A percentile compares a stretch with the other conserved stretches of the same genome.
Conservation (phyloP, 371 early-diverging fungal genomes). For the Mucor saturninus region DNA sequence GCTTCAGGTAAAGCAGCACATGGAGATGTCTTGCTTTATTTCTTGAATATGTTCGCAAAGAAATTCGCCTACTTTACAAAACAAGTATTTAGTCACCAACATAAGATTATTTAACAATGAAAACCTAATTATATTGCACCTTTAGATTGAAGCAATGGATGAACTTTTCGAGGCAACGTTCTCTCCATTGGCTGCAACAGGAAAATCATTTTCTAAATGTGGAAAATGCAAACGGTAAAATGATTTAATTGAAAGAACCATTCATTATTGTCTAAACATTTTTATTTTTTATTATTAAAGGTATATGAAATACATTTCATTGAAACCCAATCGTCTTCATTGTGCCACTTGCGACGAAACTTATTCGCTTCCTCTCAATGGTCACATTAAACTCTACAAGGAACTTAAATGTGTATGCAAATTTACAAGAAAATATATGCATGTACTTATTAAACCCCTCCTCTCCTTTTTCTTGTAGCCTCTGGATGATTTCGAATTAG, state of each 20-base stretch:
- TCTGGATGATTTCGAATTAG: constrained; percentile 59
- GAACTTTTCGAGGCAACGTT: constrained; percentile 62
- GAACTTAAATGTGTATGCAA: constrained; percentile 55
- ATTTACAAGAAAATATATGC: too few relatives aligned
- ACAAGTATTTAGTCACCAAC: constrained; percentile 25
- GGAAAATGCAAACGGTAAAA: constrained; percentile 58
- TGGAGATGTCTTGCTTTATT: constrained; percentile 45
- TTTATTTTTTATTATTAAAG: constrained; percentile 12
- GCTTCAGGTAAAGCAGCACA: constrained; percentile 51
- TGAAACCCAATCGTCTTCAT: constrained; percentile 56
- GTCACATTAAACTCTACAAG: constrained; percentile 57
- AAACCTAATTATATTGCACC: too few relatives aligned
- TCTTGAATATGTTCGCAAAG: constrained; percentile 48
- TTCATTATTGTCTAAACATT: background rate
- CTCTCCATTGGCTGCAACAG: constrained; percentile 54
- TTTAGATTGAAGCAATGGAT: constrained; percentile 56
- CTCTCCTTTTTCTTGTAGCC: constrained; percentile 28
- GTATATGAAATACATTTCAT: constrained; percentile 56
- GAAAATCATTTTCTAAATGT: constrained; percentile 56
- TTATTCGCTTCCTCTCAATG: constrained; percentile 56
- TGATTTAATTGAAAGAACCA: too few relatives aligned
- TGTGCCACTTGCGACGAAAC: constrained; percentile 61
- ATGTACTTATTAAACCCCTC: background rate
- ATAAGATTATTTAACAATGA: too few relatives aligned
- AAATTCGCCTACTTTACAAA: constrained; percentile 57